Evolutionary conservation across 352 stramenopile species (phyloP), one percentile per base, ranked within the genome.

Genomic region (Elongisporangium anandrum): DNA sequence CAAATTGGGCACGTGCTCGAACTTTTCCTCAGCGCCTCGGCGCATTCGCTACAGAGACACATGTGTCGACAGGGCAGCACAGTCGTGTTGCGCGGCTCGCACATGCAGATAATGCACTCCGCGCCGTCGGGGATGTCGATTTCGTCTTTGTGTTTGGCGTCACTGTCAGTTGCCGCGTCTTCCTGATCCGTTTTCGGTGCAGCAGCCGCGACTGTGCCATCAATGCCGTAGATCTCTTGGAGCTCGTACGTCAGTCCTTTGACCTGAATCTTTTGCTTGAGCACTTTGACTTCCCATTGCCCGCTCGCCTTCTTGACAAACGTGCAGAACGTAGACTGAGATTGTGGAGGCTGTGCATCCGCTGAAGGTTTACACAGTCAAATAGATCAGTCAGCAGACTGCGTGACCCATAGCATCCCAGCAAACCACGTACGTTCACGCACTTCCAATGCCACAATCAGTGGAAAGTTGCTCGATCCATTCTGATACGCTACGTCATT

Each of bases 31-130:
- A 95, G 60, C 56, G 72, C 69, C 65, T 95, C 82, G 12, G 87
- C 85, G 47, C 87, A 95, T 49, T 91, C 81, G 22, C 66, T 72
- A 55, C 87, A 95, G 51, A 95, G 76, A 54, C 87, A 95, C 85
- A 95, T 93, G 72, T 95, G 87, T 21, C 85, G 81, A 55, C 87
- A 95, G 13, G 87, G 87, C 49, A 95, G 58, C 65, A 94, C 72
- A 16, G 85, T 94, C 22, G 87, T 95, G 65, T 90, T 87, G 53
- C 87, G 77, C 16, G 81, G 72, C 60, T 94, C 85, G 57, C 75
- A 81, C 69, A 94, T 74, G 60, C 87, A 95, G 54, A 95, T 95
- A 61, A 95, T 90, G 69, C 87, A 95, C 66, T 95, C 86, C 26
- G 81, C 79, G 21, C 78, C 81, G 72, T 94, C 81, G n/a, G 76